Evolutionary conservation across 306 rosid species (phyloP).

Genomic region (Amphicarpaea edgeworthii): DNA sequence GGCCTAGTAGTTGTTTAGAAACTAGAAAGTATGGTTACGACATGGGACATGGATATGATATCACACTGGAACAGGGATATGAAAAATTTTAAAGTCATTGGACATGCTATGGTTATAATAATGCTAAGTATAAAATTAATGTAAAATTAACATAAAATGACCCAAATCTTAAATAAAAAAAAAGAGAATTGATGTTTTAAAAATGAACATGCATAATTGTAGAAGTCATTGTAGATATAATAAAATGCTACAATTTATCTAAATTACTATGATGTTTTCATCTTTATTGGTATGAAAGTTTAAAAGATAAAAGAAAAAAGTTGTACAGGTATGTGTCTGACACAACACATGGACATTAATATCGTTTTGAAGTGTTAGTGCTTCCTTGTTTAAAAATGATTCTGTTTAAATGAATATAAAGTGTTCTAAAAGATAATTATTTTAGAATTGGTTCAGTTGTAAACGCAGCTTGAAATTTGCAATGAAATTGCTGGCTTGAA

Average conservation of each 20-base stretch:
- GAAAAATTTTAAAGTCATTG: not conserved
- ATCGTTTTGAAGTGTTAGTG: not conserved
- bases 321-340: not conserved
- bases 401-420: not conserved
- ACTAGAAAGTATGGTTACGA: not conserved
- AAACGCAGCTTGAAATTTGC: conserved; percentile 27
- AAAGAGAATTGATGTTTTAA: conserved; percentile 1
- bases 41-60: not conserved
- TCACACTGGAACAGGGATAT: not conserved
- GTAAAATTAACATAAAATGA: not conserved
- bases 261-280: not conserved
- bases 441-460: conserved; percentile 28
- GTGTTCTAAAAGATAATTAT: not conserved
- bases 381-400: not conserved
- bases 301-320: not conserved
- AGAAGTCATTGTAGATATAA: not conserved
- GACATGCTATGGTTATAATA: not conserved
- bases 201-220: not conserved
- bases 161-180: not conserved
- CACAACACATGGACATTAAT: not conserved
- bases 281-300: not conserved
- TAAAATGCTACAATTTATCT: not conserved
- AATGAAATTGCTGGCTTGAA: conserved; percentile 27
- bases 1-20: not conserved
- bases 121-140: not conserved